A percentile compares a stretch with the other conserved stretches of the same genome.
These are phyloP conservation scores for Rhipidocladum racemiflorum DNA, from an alignment of 176 grass and related monocot species.

Conservation along the genomic window DNA sequence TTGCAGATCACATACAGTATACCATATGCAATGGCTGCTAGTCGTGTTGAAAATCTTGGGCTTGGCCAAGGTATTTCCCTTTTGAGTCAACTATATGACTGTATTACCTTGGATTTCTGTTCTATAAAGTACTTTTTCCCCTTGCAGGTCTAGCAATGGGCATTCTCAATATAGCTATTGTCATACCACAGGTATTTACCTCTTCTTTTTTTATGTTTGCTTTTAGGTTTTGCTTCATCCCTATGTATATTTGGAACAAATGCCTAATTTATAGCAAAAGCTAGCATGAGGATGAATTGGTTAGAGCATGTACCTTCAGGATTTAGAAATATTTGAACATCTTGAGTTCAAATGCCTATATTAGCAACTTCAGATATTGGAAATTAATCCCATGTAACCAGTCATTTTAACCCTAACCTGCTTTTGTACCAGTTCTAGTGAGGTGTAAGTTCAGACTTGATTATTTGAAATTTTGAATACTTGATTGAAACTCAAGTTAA, in stretches of 20 bases:
- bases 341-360: background rate
- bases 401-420: background rate
- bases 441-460: background rate
- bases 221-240: background rate
- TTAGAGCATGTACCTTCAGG: background rate
- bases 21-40: slow-evolving; percentile 90
- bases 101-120: background rate
- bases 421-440: background rate
- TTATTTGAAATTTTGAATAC: background rate
- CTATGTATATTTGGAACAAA: background rate
- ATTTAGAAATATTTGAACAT: background rate
- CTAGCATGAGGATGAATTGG: background rate
- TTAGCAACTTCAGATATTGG: background rate
- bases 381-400: background rate
- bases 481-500: background rate
- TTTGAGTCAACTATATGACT: background rate
- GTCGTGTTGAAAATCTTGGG: slow-evolving; percentile 74
- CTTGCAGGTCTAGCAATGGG: slow-evolving; percentile 86
- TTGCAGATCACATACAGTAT: slow-evolving; percentile 98
- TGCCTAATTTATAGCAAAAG: background rate
- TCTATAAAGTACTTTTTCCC: slow-evolving; percentile 5
- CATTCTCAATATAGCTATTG: slow-evolving; percentile 94
- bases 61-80: slow-evolving; percentile 74
- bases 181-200: slow-evolving; percentile 78
- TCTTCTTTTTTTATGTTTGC: background rate